Percentiles rank a stretch among this genome's conserved stretches.
These are phyloP conservation scores for Blastocystis sp. DNA, from an alignment of 352 stramenopile genomes.

Conservation along the genomic window DNA sequence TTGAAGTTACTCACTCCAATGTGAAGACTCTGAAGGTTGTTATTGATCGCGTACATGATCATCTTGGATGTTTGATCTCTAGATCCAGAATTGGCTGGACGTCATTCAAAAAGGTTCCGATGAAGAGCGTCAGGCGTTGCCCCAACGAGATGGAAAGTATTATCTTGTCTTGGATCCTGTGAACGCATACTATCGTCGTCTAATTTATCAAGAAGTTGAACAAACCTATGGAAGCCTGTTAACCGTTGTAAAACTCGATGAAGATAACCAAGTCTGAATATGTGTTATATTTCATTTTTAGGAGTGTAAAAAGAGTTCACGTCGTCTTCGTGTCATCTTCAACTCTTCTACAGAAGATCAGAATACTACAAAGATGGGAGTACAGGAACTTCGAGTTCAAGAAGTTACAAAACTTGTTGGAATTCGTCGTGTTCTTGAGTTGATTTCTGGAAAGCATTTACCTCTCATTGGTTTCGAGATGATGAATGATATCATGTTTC, in stretches of 20 bases:
- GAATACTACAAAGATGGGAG: neutral
- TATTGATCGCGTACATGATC: neutral
- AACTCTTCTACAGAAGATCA: neutral
- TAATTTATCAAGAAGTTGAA: conserved; percentile 47
- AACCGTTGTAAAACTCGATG: conserved; percentile 37
- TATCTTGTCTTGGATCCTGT: conserved; percentile 45
- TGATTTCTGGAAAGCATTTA: conserved; percentile 6
- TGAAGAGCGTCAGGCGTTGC: neutral
- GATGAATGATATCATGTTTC: conserved; percentile 51
- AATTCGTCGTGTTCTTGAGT: conserved; percentile 13
- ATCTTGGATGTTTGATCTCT: neutral
- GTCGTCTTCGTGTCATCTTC: conserved; percentile 12
- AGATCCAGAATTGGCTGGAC: conserved; percentile 30
- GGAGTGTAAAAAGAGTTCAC: neutral
- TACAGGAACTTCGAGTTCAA: neutral
- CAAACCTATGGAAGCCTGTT: neutral
- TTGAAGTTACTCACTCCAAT: neutral
- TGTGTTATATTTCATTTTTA: neutral
- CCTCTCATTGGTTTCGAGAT: conserved; percentile 44
- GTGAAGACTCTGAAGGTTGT: neutral
- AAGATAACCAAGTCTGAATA: neutral
- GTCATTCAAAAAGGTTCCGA: conserved; percentile 28
- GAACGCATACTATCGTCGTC: conserved; percentile 11
- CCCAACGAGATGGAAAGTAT: conserved; percentile 24
- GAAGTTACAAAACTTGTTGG: conserved; percentile 11